Percentiles rank a stretch among this genome's conserved stretches.
phyloP scores from a whole-genome alignment of 805 yeast genomes.

The Saccharomycopsis selenospora region DNA sequence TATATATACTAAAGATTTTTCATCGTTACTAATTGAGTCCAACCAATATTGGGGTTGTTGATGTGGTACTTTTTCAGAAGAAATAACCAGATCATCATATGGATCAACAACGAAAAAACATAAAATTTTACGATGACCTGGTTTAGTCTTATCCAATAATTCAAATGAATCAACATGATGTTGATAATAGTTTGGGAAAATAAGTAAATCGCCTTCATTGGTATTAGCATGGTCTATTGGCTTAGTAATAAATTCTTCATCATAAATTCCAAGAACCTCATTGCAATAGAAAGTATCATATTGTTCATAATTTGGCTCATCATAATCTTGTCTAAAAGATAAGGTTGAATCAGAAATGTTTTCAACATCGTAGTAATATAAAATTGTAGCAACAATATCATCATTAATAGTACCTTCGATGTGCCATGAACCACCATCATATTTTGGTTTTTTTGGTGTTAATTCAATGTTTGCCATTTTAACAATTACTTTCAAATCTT shows the following conservation, averaged over 20 bases:
- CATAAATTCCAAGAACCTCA: conserved; percentile 28
- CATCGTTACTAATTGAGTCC: conserved; percentile 19
- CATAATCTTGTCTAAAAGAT: conserved; percentile 28
- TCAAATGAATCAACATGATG: conserved; percentile 36
- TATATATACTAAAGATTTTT: conserved; percentile 7
- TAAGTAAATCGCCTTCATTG: conserved; percentile 27
- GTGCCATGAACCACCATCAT: conserved; percentile 38
- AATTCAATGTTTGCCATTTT: conserved; percentile 36
- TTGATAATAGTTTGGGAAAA: conserved; percentile 35
- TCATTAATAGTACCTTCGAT: conserved; percentile 37
- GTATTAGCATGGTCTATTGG: conserved; percentile 28
- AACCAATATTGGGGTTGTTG: conserved; percentile 33
- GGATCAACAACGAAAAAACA: conserved; percentile 38
- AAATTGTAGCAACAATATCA: conserved; percentile 35
- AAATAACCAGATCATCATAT: conserved; percentile 25
- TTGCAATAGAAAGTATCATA: conserved; percentile 27
- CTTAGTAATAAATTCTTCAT: conserved; percentile 27
- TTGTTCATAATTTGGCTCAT: conserved; percentile 33
- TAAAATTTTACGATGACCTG: conserved; percentile 34
- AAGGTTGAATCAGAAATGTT: conserved; percentile 33
- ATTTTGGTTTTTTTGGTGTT: conserved; percentile 34
- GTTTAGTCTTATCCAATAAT: conserved; percentile 30
- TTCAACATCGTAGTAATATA: conserved; percentile 36
- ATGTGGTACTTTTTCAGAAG: conserved; percentile 33
- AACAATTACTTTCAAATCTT: conserved; percentile 32